These are phyloP conservation scores for Neurospora crassa DNA, from an alignment of 2,329 filamentous ascomycete genomes.

Conservation along the genomic window DNA sequence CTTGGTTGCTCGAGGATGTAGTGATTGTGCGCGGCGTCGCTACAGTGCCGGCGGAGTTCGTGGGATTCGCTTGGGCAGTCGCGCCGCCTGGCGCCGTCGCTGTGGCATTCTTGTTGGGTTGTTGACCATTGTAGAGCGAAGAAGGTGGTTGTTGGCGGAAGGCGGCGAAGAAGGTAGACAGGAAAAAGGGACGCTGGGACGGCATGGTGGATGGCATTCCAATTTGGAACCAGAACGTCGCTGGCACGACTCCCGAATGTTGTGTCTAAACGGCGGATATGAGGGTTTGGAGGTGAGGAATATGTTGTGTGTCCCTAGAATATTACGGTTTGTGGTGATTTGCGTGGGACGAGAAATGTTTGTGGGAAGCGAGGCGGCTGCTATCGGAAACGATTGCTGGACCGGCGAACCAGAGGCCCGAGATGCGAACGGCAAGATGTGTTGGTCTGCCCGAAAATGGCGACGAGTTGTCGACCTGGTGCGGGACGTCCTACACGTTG, in stretches of 20 bases:
- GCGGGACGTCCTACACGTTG: not conserved
- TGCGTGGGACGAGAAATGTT: not conserved
- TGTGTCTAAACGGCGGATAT: not conserved
- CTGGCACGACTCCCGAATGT: not conserved
- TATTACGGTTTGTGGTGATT: not conserved
- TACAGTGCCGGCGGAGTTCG: slow-evolving; percentile 8
- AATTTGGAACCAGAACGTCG: not conserved
- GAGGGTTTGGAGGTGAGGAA: not conserved
- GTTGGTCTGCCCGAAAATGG: not conserved
- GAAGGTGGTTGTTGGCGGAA: slow-evolving; percentile 39
- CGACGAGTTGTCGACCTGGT: not conserved
- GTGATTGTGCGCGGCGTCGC: slow-evolving; percentile 14
- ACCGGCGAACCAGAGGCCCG: not conserved
- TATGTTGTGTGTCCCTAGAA: not conserved
- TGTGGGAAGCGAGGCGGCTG: not conserved
- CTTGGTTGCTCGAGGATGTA: slow-evolving; percentile 7
- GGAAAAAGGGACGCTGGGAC: slow-evolving; percentile 45
- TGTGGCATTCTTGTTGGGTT: slow-evolving; percentile 29
- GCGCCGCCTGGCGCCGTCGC: slow-evolving; percentile 14
- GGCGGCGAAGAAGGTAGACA: slow-evolving; percentile 46
- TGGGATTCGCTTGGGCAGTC: slow-evolving; percentile 14
- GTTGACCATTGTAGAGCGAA: slow-evolving; percentile 19
- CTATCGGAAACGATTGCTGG: not conserved
- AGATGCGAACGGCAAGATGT: not conserved
- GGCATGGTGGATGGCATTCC: slow-evolving; percentile 29